phyloP scores from a whole-genome alignment of 345 rosid genomes.

The Leavenworthia alabamica region DNA sequence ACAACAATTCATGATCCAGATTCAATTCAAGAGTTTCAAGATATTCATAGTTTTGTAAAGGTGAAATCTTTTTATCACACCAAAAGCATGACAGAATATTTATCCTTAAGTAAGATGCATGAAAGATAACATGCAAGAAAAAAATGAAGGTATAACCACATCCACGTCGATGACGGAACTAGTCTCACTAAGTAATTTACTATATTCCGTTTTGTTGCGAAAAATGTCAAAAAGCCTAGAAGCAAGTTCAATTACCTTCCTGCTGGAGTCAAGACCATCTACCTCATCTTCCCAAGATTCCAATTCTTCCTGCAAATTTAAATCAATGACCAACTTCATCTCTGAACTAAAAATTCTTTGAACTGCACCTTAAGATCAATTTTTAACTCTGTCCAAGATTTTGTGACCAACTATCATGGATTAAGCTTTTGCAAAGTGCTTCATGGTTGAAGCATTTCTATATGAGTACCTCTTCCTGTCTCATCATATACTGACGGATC shows the following conservation, averaged over 20 bases:
- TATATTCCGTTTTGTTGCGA: neutral
- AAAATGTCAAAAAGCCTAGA: neutral
- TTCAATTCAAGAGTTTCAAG: slow-evolving; percentile 3
- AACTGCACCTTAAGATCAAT: neutral
- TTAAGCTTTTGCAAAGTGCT: neutral
- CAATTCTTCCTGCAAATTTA: slow-evolving; percentile 48
- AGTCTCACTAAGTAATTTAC: neutral
- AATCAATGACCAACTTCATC: neutral
- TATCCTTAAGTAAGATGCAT: neutral
- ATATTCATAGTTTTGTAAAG: neutral
- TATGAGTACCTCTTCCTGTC: slow-evolving; percentile 68
- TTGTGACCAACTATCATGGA: neutral
- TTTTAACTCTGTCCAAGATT: neutral
- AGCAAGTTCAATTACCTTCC: slow-evolving; percentile 40
- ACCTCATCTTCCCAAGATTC: slow-evolving; percentile 68
- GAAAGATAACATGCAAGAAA: neutral
- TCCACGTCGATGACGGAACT: neutral
- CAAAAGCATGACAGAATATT: neutral
- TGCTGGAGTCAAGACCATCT: slow-evolving; percentile 28
- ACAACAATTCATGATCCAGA: neutral
- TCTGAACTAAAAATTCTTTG: neutral
- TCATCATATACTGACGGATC: slow-evolving; percentile 78
- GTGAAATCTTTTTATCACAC: neutral
- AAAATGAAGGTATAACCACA: neutral
- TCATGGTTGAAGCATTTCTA: neutral